Conservation (phyloP, 2,329 filamentous ascomycete genomes). For the Scedosporium dehoogii region DNA sequence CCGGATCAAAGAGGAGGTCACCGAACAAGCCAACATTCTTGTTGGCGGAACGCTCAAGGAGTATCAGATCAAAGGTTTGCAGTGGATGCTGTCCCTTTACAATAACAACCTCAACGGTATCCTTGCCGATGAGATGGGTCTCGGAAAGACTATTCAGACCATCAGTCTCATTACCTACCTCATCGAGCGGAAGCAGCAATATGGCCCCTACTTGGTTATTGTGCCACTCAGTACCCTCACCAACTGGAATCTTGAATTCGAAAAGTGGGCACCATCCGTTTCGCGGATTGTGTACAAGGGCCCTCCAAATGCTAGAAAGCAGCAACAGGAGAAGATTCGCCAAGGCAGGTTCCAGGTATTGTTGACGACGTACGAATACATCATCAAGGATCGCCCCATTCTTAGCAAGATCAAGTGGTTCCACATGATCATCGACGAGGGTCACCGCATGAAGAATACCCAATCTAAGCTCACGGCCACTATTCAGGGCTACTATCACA, state of each 20-base stretch:
- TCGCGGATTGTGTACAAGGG: slow-evolving; percentile 92
- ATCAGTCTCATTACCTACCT: slow-evolving; percentile 96
- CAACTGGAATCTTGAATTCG: slow-evolving; percentile 98
- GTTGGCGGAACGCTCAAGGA: slow-evolving; percentile 92
- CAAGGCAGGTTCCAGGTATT: slow-evolving; percentile 94
- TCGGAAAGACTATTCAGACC: slow-evolving; percentile 98
- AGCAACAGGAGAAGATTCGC: slow-evolving; percentile 86
- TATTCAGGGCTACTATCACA: slow-evolving; percentile 89
- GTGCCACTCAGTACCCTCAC: slow-evolving; percentile 94
- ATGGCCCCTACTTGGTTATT: slow-evolving; percentile 89
- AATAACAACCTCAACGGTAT: slow-evolving; percentile 99
- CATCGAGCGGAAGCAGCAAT: slow-evolving; percentile 88
- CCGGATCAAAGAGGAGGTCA: slow-evolving; percentile 87
- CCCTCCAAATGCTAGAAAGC: slow-evolving; percentile 76
- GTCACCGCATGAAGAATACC: slow-evolving; percentile 98
- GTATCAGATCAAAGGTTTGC: slow-evolving; percentile 95
- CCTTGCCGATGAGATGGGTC: slow-evolving; percentile 97
- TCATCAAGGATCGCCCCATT: slow-evolving; percentile 95
- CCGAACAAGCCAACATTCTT: slow-evolving; percentile 70
- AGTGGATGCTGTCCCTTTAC: slow-evolving; percentile 99
- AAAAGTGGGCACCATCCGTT: slow-evolving; percentile 93
- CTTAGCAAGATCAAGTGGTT: slow-evolving; percentile 99
- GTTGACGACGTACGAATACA: slow-evolving; percentile 96
- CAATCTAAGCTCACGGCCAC: slow-evolving; percentile 94
- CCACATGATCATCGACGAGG: slow-evolving; percentile 99